A percentile compares a stretch with the other conserved stretches of the same genome.
Evolutionary conservation across 2,329 filamentous ascomycete species (phyloP).

Genomic region (Juglanconis sp.): DNA sequence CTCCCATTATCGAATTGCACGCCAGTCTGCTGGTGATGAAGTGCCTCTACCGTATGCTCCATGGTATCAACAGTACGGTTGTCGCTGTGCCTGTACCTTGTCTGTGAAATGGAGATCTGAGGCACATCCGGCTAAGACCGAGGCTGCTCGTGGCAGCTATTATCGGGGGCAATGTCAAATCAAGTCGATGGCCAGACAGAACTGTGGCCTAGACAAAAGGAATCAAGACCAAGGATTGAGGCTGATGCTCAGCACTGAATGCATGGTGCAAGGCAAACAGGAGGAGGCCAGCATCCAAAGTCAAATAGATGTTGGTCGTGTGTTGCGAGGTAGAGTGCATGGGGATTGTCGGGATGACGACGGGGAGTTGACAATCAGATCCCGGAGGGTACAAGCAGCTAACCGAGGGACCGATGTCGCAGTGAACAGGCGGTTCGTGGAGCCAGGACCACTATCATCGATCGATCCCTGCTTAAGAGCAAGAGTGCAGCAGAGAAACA

Average conservation of each 20-base stretch:
- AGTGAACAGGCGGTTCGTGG: background rate
- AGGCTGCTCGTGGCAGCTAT: background rate
- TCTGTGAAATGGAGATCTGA: background rate
- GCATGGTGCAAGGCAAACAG: background rate
- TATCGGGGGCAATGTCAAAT: background rate
- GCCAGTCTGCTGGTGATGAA: slow-evolving; percentile 17
- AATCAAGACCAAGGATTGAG: background rate
- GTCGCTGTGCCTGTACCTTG: background rate
- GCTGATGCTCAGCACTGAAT: background rate
- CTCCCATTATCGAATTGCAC: slow-evolving; percentile 39
- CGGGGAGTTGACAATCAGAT: too few relatives aligned
- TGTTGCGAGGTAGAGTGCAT: background rate
- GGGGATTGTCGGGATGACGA: background rate
- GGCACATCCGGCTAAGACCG: slow-evolving; percentile 6
- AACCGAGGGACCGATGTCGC: too few relatives aligned
- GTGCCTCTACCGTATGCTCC: slow-evolving; percentile 15
- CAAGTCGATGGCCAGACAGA: background rate
- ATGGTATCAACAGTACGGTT: background rate
- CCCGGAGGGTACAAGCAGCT: too few relatives aligned
- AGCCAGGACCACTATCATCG: background rate
- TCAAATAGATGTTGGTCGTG: background rate
- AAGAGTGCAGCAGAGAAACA: too few relatives aligned
- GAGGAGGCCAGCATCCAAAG: background rate
- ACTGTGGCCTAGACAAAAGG: background rate
- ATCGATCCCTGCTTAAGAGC: too few relatives aligned